Conservation (phyloP, 2,329 filamentous ascomycete species). For the Ophiostoma montium region DNA sequence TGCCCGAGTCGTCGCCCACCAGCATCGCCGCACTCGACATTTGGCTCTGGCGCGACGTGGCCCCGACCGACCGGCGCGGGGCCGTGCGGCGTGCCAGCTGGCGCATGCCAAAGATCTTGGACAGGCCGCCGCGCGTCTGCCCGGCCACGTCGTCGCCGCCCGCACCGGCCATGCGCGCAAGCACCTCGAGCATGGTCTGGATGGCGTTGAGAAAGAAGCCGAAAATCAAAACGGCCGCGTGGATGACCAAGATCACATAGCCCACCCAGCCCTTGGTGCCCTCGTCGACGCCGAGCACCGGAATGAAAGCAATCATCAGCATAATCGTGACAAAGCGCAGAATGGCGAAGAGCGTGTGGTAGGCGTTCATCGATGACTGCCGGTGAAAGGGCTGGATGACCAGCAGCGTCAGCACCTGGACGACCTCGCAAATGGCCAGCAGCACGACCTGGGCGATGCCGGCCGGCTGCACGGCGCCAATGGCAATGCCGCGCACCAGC, state of each 20-base stretch:
- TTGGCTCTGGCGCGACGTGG: constrained; percentile 62
- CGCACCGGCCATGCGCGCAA: constrained; percentile 67
- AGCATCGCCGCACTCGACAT: constrained; percentile 74
- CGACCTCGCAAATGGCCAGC: constrained; percentile 85
- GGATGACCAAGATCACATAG: constrained; percentile 76
- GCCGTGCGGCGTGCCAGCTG: constrained; percentile 60
- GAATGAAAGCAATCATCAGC: constrained; percentile 71
- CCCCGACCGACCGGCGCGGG: constrained; percentile 39
- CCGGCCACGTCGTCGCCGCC: constrained; percentile 60
- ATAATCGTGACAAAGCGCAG: constrained; percentile 64
- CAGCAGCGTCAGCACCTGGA: constrained; percentile 73
- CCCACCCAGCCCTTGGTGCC: constrained; percentile 86
- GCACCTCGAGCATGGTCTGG: constrained; percentile 80
- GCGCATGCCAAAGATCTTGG: constrained; percentile 83
- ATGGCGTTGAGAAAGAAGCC: constrained; percentile 88
- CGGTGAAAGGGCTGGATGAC: constrained; percentile 83
- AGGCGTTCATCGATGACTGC: constrained; percentile 93
- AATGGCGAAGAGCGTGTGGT: constrained; percentile 72
- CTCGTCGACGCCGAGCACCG: constrained; percentile 64
- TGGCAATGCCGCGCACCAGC: constrained; percentile 73
- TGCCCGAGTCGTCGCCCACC: constrained; percentile 49
- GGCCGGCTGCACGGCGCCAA: constrained; percentile 83
- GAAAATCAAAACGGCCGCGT: constrained; percentile 72
- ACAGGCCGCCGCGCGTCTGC: constrained; percentile 65
- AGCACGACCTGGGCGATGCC: constrained; percentile 88